phyloP scores from a whole-genome alignment of 2,329 filamentous ascomycete genomes.

The Hypomyces rosellus region DNA sequence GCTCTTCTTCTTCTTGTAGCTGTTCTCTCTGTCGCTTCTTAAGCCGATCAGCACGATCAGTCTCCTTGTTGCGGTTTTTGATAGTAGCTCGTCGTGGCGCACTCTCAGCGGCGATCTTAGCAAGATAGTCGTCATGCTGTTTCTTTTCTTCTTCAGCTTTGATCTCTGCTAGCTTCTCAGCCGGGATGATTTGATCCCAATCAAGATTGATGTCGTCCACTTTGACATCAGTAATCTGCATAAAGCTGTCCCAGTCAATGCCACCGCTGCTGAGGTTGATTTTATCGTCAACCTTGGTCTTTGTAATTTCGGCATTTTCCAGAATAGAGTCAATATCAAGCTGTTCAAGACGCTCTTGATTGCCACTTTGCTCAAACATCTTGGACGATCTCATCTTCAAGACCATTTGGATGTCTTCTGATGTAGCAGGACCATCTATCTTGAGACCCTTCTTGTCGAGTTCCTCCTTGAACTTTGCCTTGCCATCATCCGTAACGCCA shows the following conservation, averaged over 20 bases:
- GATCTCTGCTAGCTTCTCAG: conserved; percentile 81
- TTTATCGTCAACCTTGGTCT: conserved; percentile 90
- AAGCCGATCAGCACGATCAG: conserved; percentile 58
- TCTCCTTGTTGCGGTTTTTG: conserved; percentile 50
- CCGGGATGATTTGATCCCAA: conserved; percentile 98
- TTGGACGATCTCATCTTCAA: conserved; percentile 97
- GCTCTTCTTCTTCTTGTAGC: conserved; percentile 64
- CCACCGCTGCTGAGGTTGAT: conserved; percentile 87
- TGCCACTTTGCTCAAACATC: conserved; percentile 96
- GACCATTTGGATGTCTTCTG: conserved; percentile 92
- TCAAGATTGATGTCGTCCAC: conserved; percentile 73
- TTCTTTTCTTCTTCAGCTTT: conserved; percentile 84
- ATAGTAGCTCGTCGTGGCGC: conserved; percentile 69
- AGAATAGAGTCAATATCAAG: conserved; percentile 96
- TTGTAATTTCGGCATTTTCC: conserved; percentile 93
- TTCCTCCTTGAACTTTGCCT: conserved; percentile 68
- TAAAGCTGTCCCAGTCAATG: conserved; percentile 81
- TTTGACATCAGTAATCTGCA: conserved; percentile 97
- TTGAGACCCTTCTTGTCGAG: conserved; percentile 70
- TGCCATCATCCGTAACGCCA: conserved; percentile 92
- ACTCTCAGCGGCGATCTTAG: conserved; percentile 75
- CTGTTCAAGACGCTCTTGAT: conserved; percentile 93
- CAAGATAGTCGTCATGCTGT: conserved; percentile 75
- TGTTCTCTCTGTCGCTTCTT: conserved; percentile 62
- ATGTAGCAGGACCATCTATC: conserved; percentile 77